Evolutionary conservation across 2,329 filamentous ascomycete species (phyloP).

Genomic region (Fusarium solani-melongenae): DNA sequence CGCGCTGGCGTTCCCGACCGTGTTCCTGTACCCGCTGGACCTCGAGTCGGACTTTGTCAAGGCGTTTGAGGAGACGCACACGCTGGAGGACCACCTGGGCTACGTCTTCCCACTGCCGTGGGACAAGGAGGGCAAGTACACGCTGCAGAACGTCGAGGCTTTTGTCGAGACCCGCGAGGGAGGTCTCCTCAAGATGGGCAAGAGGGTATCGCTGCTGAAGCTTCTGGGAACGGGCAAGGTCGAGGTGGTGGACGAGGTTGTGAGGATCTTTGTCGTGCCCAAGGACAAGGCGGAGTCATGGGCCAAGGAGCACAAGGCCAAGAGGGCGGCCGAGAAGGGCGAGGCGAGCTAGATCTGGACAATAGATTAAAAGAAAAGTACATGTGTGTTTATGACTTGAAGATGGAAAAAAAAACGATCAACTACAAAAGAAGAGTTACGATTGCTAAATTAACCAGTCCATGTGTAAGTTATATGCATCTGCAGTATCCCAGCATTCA

Average conservation of each 20-base stretch:
- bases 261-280: constrained; percentile 86
- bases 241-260: constrained; percentile 87
- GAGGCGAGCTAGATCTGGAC: constrained; percentile 21
- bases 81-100: constrained; percentile 78
- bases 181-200: constrained; percentile 89
- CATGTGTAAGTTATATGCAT: constrained; percentile 10
- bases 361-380: constrained; percentile 4
- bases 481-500: neutral
- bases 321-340: constrained; percentile 66
- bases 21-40: constrained; percentile 87
- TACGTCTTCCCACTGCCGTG: constrained; percentile 92
- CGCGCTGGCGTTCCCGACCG: constrained; percentile 78
- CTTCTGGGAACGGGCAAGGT: constrained; percentile 80
- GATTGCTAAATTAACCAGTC: constrained; percentile 1
- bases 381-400: constrained; percentile 19
- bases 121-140: constrained; percentile 79
- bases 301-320: constrained; percentile 85
- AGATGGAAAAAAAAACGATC: constrained; percentile 1
- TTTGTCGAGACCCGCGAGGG: constrained; percentile 87
- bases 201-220: constrained; percentile 82
- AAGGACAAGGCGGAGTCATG: constrained; percentile 76
- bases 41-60: constrained; percentile 93
- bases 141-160: constrained; percentile 76
- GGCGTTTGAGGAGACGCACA: constrained; percentile 81
- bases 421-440: constrained; percentile 14